Evolutionary conservation across 352 stramenopile species (phyloP), one percentile per base, ranked within the genome.

Genomic region (Plasmopara viticola): DNA sequence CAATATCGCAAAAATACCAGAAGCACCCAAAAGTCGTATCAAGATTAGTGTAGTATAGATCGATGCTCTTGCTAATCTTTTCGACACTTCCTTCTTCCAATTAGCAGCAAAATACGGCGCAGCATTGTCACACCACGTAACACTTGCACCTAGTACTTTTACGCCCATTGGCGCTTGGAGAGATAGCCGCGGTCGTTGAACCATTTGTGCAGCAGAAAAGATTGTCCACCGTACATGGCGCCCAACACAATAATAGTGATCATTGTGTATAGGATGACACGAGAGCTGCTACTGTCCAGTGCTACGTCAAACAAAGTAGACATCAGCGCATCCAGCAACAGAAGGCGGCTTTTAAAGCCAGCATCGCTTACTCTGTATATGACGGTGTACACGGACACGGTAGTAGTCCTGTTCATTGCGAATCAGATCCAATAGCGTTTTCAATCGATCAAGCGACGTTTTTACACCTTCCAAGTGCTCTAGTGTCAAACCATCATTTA

Each of bases 381-480:
- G 82, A 30, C 82, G 78, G 47, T 72, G 72, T 49, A 87, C 78
- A 39, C 78, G 69, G 9, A 70, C 59, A 30, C 74, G 72, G 65
- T 90, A 87, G 67, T 90, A 90, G 37, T 78, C 71, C 56, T 90
- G 82, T 48, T 93, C 82, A 48, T 79, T 86, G 46, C 82, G 67
- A 54, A 93, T 89, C 4, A 84, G 64, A 29, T 80, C 68, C 30
- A 93, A 60, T 38, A 90, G 53, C 41, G 70, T 78, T 41, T 78
- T 69, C 45, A 93, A 57, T 17, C 73, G 70, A 9, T 70, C 66
- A 10, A 93, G 48, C 18, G 79, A 88, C 48, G 70, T 72, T 17
- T 78, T 78, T 12, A 84, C 75, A 38, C 70, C 76, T 42, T 82
- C 64, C 51, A 84, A 80, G 61, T 93, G 79, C 46, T 87, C 80